Evolutionary conservation across 2,329 filamentous ascomycete genomes (phyloP).

Genomic region (Ophiosphaerella narmari): DNA sequence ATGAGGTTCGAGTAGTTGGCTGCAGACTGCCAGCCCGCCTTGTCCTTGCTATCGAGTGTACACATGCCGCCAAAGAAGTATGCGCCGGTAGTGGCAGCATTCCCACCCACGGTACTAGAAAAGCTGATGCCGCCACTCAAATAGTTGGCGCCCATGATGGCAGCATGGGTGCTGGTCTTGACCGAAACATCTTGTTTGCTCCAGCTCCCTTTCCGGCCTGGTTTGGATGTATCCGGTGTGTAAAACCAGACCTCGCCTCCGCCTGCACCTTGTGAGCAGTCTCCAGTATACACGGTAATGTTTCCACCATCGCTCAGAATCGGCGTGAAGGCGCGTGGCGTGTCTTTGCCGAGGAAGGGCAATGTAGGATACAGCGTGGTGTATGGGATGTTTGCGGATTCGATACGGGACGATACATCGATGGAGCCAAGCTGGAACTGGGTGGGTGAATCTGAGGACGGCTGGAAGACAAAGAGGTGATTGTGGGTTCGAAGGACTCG

Average conservation of each 20-base stretch:
- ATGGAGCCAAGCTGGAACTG: constrained; percentile 65
- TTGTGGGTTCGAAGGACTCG: constrained; percentile 66
- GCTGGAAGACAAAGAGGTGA: constrained; percentile 72
- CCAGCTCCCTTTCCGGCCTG: constrained; percentile 62
- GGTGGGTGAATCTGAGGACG: constrained; percentile 52
- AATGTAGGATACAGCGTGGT: constrained; percentile 61
- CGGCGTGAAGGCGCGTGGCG: constrained; percentile 67
- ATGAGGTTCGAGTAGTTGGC: constrained; percentile 83
- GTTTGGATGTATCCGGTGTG: constrained; percentile 50
- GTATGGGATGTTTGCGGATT: constrained; percentile 49
- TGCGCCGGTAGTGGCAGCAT: constrained; percentile 59
- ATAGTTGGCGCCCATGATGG: constrained; percentile 57
- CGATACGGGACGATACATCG: constrained; percentile 65
- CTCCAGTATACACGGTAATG: constrained; percentile 74
- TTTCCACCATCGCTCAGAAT: constrained; percentile 69
- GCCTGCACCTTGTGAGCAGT: constrained; percentile 63
- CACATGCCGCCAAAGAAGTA: constrained; percentile 95
- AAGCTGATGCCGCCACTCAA: constrained; percentile 69
- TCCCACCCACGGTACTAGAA: constrained; percentile 62
- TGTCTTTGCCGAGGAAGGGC: constrained; percentile 64
- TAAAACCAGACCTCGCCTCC: constrained; percentile 71
- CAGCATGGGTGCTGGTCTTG: constrained; percentile 39
- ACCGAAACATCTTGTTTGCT: constrained; percentile 47
- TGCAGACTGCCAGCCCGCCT: constrained; percentile 65
- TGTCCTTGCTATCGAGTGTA: constrained; percentile 49